Conservation (phyloP, 1,284 basidiomycete species). For the Puccinia novopanici region DNA sequence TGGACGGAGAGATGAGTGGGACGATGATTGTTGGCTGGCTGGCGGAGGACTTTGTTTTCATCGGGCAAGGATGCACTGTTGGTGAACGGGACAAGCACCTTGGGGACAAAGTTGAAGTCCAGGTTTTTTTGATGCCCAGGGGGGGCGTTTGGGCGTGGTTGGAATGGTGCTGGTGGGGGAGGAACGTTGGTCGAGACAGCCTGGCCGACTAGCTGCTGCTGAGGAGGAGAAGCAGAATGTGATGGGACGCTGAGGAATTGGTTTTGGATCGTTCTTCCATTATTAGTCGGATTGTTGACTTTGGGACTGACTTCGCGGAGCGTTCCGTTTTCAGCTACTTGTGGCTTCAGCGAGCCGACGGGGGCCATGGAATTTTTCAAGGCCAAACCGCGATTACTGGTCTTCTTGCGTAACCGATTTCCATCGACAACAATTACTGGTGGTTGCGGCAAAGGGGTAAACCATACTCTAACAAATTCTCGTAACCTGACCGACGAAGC, state of each 20-base stretch:
- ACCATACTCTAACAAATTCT: conserved; percentile 44
- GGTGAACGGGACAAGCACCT: conserved; percentile 2
- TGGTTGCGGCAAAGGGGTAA: conserved; percentile 26
- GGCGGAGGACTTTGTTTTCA: not conserved
- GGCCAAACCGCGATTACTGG: not conserved
- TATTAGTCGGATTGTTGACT: not conserved
- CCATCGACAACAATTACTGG: conserved; percentile 22
- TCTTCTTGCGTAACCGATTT: not conserved
- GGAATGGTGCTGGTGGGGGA: too few species aligned
- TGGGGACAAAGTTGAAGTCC: conserved; percentile 35
- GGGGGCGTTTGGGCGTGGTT: not conserved
- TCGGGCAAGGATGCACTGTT: not conserved
- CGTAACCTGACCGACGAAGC: conserved; percentile 27
- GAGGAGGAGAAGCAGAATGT: not conserved
- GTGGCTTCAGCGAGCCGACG: conserved; percentile 3
- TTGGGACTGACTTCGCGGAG: not conserved
- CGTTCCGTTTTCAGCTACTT: not conserved
- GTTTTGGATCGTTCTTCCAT: too few species aligned
- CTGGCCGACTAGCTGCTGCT: not conserved
- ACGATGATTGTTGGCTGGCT: not conserved
- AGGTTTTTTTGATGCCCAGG: not conserved
- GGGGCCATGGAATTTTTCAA: not conserved
- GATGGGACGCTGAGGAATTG: conserved; percentile 15
- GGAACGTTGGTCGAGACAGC: not conserved
- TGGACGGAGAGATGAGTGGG: not conserved